Base-by-base conservation (phyloP, 441 rosid species). In the Euphorbia neoarborescens region DNA sequence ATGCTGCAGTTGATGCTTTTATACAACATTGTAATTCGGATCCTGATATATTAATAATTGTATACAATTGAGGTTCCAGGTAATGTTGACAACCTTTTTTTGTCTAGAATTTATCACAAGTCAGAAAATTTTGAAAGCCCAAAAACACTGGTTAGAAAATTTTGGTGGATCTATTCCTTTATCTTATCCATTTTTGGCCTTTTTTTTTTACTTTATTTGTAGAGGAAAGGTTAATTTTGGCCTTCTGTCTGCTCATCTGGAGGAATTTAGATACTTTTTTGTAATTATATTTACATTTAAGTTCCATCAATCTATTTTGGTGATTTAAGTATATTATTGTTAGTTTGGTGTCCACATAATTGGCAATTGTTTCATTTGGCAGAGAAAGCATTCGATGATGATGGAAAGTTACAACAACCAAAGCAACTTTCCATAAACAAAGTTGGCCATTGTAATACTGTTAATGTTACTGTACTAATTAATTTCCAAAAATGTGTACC, bases 351-450 rank as follows among this genome's bases (percentile, higher is more conserved):
- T 10, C 27, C 20, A 38, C 58, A 56, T 30, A 40, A 59, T 28
- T 65, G 40, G 14, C 27, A 46, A 27, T 54, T 35, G 20, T 53
- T 51, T 25, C 60, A 66, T 63, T 65, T 79, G 75, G 77, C 84
- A 92, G 96, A 90, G 71, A 88, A 90, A 80, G 98, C 96, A 77
- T 87, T 94, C 75, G 91, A 81, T 9, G 88, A 86, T 68, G 84
- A 90, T 81, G 94, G 96, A 62, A 81, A 82, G 74, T 69, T 94
- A 50, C 86, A 77, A 84, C 97, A 89, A 84, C 78, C 91, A 0
- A 92, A 94, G 83, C 83, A 90, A 71, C 85, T 89, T 46, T 94
- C 97, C 22, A 91, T 94, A 19, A 92, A 94, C 82, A 94, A 94
- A 90, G 97, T 88, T 73, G 99, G 97, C 12, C 96, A 94, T 54